phyloP scores from a whole-genome alignment of 2,329 filamentous ascomycete species.

The Tolypocladium tropicale region DNA sequence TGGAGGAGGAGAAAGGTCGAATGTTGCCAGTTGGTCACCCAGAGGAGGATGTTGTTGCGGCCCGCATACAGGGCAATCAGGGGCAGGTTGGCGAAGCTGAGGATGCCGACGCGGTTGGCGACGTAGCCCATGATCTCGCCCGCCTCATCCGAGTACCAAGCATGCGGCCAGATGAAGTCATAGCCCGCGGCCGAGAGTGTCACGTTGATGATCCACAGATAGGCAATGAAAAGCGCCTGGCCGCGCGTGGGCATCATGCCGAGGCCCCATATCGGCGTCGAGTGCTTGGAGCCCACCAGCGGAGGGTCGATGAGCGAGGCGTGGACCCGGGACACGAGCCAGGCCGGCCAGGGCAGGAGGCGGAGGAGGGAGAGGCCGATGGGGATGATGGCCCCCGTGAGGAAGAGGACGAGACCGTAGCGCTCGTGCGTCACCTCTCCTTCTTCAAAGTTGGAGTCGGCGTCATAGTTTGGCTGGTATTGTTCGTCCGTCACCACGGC shows the following conservation, averaged over 20 bases:
- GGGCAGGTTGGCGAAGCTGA: constrained; percentile 26
- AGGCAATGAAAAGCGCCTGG: constrained; percentile 32
- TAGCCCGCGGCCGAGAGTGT: too few species aligned
- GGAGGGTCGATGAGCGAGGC: constrained; percentile 18
- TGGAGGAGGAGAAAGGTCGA: constrained; percentile 36
- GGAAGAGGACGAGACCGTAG: constrained; percentile 15
- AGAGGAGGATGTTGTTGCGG: constrained; percentile 34
- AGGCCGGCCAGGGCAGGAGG: constrained; percentile 12
- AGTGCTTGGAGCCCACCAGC: constrained; percentile 13
- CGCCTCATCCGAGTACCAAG: too few species aligned
- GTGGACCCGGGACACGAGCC: constrained; percentile 10
- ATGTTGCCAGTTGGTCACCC: constrained; percentile 34
- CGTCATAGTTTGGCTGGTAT: constrained; percentile 2
- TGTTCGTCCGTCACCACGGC: constrained; percentile 2
- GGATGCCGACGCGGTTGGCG: constrained; percentile 24
- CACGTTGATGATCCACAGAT: constrained; percentile 26
- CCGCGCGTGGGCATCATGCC: constrained; percentile 27
- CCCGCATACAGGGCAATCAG: constrained; percentile 28
- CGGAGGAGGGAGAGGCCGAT: constrained; percentile 16
- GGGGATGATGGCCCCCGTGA: constrained; percentile 10
- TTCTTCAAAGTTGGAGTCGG: too few species aligned
- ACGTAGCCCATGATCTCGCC: too few species aligned
- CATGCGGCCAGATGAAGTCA: too few species aligned
- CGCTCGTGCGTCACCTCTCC: constrained; percentile 7
- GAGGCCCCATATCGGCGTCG: constrained; percentile 9